Conservation (phyloP, 202 grass and related monocot species). For the Setaria viridis region DNA sequence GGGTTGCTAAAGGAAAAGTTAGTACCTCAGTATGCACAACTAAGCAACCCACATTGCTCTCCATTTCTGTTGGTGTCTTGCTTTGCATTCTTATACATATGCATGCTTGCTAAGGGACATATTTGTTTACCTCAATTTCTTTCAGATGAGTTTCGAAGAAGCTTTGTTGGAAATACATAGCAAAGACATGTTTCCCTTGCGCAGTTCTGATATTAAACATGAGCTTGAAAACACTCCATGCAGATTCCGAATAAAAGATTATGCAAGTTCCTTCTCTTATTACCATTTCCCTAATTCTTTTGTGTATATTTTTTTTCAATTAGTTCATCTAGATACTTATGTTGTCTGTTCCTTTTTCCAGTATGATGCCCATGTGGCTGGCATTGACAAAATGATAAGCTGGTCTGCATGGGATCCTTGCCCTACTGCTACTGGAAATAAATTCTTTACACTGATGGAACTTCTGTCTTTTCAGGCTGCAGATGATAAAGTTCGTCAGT, state of each 20-base stretch:
- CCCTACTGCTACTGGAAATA: background rate
- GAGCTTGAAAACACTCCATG: background rate
- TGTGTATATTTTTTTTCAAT: background rate
- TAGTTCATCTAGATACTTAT: background rate
- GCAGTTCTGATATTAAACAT: background rate
- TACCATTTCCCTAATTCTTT: background rate
- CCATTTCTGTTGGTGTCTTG: background rate
- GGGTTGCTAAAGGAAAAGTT: slow-evolving; percentile 24
- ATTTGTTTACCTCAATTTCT: background rate
- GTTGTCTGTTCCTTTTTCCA: slow-evolving; percentile 15
- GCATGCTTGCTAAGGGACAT: background rate
- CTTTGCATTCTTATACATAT: background rate
- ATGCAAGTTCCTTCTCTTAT: slow-evolving; percentile 1
- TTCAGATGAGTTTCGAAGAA: slow-evolving; percentile 3
- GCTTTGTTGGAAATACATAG: background rate
- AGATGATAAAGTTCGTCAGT: background rate
- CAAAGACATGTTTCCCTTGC: background rate
- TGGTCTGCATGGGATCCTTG: background rate
- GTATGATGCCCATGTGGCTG: slow-evolving; percentile 7
- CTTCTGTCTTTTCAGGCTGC: slow-evolving; percentile 15
- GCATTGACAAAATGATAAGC: slow-evolving; percentile 15
- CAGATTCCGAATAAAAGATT: background rate
- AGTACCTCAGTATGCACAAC: slow-evolving; percentile 6
- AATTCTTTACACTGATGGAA: no score
- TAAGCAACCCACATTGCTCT: background rate